Conservation (phyloP, 2,329 filamentous ascomycete species). For the Teratosphaeria gauchensis region DNA sequence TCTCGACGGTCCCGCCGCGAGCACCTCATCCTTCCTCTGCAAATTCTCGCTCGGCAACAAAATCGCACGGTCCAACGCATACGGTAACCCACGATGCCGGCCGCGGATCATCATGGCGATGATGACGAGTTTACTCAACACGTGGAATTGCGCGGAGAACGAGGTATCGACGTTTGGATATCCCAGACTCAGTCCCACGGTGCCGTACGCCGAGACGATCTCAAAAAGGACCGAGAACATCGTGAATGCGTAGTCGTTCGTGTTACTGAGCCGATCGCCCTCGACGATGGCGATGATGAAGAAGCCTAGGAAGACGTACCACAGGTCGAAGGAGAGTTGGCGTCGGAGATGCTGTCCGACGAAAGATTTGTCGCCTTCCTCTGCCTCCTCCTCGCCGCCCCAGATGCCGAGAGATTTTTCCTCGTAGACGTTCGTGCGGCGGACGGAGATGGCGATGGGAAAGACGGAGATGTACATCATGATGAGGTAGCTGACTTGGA, state of each 20-base stretch:
- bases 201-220: constrained; percentile 84
- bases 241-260: constrained; percentile 43
- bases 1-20: constrained; percentile 16
- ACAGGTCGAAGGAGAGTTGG: constrained; percentile 92
- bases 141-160: constrained; percentile 71
- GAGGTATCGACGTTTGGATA: constrained; percentile 67
- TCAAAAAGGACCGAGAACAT: constrained; percentile 61
- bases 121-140: constrained; percentile 57
- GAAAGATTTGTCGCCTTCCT: constrained; percentile 61
- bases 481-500: constrained; percentile 87
- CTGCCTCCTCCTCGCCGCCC: constrained; percentile 36
- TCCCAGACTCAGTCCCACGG: constrained; percentile 82
- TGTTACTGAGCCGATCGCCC: constrained; percentile 57
- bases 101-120: constrained; percentile 59
- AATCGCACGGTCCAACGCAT: constrained; percentile 61
- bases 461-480: constrained; percentile 99
- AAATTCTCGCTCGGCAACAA: constrained; percentile 57
- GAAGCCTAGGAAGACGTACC: constrained; percentile 89
- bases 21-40: constrained; percentile 49
- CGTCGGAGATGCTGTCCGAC: constrained; percentile 84
- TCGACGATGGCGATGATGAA: constrained; percentile 91
- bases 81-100: constrained; percentile 55
- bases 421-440: constrained; percentile 92
- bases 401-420: constrained; percentile 77
- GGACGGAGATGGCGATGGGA: constrained; percentile 89